Conservation (phyloP, 176 grass and related monocot species). For the Juncus inflexus region DNA sequence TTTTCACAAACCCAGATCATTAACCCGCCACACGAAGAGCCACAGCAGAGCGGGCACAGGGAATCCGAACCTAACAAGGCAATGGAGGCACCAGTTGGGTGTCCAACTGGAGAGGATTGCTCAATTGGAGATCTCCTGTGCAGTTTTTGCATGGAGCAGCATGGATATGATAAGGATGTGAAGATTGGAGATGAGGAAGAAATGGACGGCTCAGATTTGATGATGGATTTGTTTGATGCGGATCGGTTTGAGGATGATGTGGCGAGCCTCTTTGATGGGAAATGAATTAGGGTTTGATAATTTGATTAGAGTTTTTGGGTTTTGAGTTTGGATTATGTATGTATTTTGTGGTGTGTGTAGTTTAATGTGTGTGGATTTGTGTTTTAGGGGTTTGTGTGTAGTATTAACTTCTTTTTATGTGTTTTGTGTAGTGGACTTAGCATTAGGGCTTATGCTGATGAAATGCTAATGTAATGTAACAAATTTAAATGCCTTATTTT, state of each 20-base stretch:
- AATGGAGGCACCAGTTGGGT: neutral
- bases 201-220: constrained; percentile 21
- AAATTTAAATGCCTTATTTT: constrained; percentile 3
- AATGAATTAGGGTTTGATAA: neutral
- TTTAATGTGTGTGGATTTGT: too few relatives aligned
- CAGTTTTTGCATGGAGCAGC: constrained; percentile 23
- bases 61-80: neutral
- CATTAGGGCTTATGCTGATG: constrained; percentile 17
- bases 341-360: constrained; percentile 16
- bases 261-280: constrained; percentile 18
- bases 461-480: constrained; percentile 15
- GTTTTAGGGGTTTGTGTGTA: neutral
- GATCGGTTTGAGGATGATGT: constrained; percentile 23
- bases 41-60: constrained; percentile 26
- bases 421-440: constrained; percentile 9
- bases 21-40: constrained; percentile 32
- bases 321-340: constrained; percentile 11
- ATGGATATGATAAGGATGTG: constrained; percentile 1
- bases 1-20: constrained; percentile 34
- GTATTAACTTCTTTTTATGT: constrained; percentile 15
- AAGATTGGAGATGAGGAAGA: constrained; percentile 1
- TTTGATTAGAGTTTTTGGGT: neutral
- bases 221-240: constrained; percentile 23
- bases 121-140: constrained; percentile 15
- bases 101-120: constrained; percentile 1